Evolutionary conservation across 2,329 filamentous ascomycete genomes (phyloP).

Genomic region (Sphaerulina vaccinii): DNA sequence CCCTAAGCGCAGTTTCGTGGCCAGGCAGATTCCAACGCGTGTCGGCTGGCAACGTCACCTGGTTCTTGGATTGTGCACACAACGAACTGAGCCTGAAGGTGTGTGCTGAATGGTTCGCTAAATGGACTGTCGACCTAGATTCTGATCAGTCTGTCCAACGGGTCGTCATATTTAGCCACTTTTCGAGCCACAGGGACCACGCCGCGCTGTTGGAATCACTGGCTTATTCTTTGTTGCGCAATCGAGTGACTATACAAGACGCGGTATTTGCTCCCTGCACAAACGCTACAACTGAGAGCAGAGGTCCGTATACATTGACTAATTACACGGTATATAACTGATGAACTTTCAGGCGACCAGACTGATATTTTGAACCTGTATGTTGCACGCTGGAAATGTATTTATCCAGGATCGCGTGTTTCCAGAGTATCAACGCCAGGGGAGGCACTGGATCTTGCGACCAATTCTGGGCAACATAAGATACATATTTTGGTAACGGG

Average conservation of each 20-base stretch:
- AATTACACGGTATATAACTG: neutral
- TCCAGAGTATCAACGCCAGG: neutral
- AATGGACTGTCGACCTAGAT: neutral
- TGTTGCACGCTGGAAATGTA: neutral
- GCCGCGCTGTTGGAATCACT: constrained; percentile 18
- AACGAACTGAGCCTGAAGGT: neutral
- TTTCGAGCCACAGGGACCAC: constrained; percentile 27
- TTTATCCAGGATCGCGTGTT: neutral
- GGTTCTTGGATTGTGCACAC: neutral
- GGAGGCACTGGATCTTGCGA: neutral
- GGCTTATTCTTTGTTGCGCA: constrained; percentile 14
- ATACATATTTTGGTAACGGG: neutral
- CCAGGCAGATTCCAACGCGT: constrained; percentile 1
- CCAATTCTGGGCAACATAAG: neutral
- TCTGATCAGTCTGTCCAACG: neutral
- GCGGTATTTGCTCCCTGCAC: neutral
- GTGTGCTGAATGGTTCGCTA: neutral
- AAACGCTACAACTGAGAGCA: neutral
- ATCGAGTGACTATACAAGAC: neutral
- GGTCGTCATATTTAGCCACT: constrained; percentile 28
- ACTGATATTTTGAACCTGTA: neutral
- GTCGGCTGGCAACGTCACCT: neutral
- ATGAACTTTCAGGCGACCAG: neutral
- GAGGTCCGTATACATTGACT: neutral
- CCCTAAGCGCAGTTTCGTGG: neutral